A percentile compares a stretch with the other conserved stretches of the same genome.
Evolutionary conservation across 2,329 filamentous ascomycete species (phyloP).

Genomic region (Septoria linicola): DNA sequence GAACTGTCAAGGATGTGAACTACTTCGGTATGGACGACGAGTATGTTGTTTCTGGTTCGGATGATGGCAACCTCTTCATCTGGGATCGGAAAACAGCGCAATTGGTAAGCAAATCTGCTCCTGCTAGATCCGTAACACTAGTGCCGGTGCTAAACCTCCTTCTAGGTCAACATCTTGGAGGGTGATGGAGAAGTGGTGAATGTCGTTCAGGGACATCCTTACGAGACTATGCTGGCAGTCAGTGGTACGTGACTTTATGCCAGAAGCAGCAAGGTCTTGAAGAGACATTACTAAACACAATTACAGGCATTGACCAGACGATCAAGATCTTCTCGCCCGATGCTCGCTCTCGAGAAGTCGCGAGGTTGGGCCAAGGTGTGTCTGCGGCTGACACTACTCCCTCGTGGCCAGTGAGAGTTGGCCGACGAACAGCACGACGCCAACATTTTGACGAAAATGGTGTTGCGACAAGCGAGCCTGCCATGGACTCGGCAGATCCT

Average conservation of each 20-base stretch:
- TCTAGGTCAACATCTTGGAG: conserved; percentile 59
- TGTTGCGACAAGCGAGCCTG: conserved; percentile 30
- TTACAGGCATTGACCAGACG: conserved; percentile 66
- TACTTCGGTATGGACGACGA: conserved; percentile 67
- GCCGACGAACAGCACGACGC: conserved; percentile 15
- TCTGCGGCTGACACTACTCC: conserved; percentile 47
- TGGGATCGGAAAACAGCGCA: conserved; percentile 64
- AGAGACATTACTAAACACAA: conserved; percentile 52
- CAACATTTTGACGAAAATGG: neutral
- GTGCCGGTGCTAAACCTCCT: neutral
- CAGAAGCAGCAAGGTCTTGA: conserved; percentile 1
- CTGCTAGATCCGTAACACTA: neutral
- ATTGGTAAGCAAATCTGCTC: conserved; percentile 40
- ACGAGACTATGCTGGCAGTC: conserved; percentile 65
- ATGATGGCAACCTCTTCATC: conserved; percentile 67
- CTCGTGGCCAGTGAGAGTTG: conserved; percentile 31
- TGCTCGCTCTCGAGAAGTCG: conserved; percentile 55
- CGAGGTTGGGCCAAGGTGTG: conserved; percentile 59
- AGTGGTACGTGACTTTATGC: conserved; percentile 53
- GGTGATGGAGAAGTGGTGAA: conserved; percentile 70
- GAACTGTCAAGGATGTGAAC: conserved; percentile 69
- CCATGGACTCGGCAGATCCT: conserved; percentile 26
- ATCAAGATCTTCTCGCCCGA: conserved; percentile 69
- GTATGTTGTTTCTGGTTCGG: conserved; percentile 66
- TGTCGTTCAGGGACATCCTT: conserved; percentile 66